Base-by-base conservation (phyloP, 148 eudicot species). In the Persicaria maculosa region DNA sequence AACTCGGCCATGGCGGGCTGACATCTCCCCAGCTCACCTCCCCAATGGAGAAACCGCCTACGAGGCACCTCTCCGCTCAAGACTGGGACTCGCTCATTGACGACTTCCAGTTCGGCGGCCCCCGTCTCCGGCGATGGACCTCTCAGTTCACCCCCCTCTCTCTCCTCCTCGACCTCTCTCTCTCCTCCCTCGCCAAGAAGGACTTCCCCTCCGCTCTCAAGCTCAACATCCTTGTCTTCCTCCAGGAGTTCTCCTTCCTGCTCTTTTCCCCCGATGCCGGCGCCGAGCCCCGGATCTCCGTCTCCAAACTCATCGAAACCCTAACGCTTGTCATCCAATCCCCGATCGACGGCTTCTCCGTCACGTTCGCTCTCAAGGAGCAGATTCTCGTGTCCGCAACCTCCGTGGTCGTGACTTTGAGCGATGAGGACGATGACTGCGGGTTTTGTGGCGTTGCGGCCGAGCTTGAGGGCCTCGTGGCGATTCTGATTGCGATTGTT, bases 11-110 rank as follows among this genome's bases (percentile, higher is more conserved):
- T 57, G 62, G 62, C 62, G 62, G 31, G 25, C 62, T 57, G 62
- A 57, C 62, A 57, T 9, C 62, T 57, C 31, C 8, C 6, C 62
- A 6, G 62, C 62, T 57, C 62, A 57, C 22, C 40, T 31, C 25
- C 62, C 25, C 31, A 4, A 71, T 71, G 73, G 73, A 71, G 46
- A 72, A 72, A 44, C 22, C 73, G 44, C 75, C 80, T 15, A 55
- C 81, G 0, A 88, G 85, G 80, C 85, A 86, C 55, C 81, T 92
- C 9, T 74, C 92, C 9, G 73, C 74, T 1, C 88, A 80, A 70
- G 98, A 95, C 75, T 95, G 93, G 92, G 98, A 92, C 45, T 10
- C 86, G 2, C 86, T 95, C 2, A 92, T 95, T 78, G 97, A 91
- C 72, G 98, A 94, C 74, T 86, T 84, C 93, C 92, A 85, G 14